Evolutionary conservation across 1,284 basidiomycete species (phyloP), one percentile per base, ranked within the genome.

Genomic region (Tremellales sp.): DNA sequence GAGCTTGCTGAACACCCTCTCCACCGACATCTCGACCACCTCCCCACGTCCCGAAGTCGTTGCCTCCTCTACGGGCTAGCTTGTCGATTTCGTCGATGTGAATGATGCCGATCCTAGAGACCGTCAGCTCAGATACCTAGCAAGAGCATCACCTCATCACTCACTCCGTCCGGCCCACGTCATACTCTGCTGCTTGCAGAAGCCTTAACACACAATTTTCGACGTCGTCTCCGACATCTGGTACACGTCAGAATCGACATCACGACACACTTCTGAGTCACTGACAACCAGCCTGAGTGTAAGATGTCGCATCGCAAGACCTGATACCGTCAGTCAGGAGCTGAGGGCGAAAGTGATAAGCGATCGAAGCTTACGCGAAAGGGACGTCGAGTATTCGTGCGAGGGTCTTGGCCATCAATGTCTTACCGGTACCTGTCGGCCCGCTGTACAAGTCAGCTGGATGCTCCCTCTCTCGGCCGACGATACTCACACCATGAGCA

Each of bases 81-180:
- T 97, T 97, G 75, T 97, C 93, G 2, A 93, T 79, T 75, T 97
- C 94, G 64, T 97, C 94, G 45, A 97, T 93, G 69, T 93, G 94
- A 19, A 97, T 85, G 51, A 97, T 97, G 3, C 91, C 91, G 62
- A 84, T 83, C 62, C 88, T 90, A 57, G 6, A 11, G 33, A n/a
- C n/a, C n/a, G 26, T 49, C 45, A 59, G 84, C 84, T 84, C 83
- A 12, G 8, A n/a, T 39, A 33, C 11, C 15, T 4, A 15, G 21
- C 29, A 6, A 3, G 12, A 11, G 3, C 2, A 3, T 22, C 12
- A 3, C 15, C n/a, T n/a, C n/a, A 21, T 17, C 15, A 60, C 71
- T 56, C 46, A 73, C 72, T 75, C 70, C 23, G 73, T 61, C 17
- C 86, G 82, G 43, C 81, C 69, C n/a, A 88, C 84, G 72, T 96